phyloP scores from a whole-genome alignment of 2,329 filamentous ascomycete species.

The Fusarium lyarnte region DNA sequence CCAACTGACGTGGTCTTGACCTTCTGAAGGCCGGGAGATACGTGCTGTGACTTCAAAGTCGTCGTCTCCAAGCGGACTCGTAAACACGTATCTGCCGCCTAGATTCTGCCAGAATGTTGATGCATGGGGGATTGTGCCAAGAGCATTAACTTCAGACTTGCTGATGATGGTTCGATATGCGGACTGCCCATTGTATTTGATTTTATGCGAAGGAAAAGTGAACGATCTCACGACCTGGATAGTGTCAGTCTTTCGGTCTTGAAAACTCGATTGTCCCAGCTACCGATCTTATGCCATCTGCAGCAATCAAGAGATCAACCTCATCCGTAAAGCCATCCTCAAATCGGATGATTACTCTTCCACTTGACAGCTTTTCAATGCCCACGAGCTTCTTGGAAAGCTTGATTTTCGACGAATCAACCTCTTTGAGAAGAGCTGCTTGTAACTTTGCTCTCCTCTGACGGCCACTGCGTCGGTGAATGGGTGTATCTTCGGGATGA shows the following conservation, averaged over 20 bases:
- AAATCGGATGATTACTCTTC: constrained; percentile 55
- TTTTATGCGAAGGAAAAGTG: constrained; percentile 54
- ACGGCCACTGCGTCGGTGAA: constrained; percentile 43
- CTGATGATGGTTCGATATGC: constrained; percentile 47
- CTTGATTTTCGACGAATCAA: constrained; percentile 55
- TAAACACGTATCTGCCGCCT: constrained; percentile 46
- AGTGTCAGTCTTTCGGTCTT: neutral
- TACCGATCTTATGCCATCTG: constrained; percentile 62
- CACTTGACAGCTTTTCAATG: constrained; percentile 49
- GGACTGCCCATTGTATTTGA: constrained; percentile 55
- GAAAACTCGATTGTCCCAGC: neutral
- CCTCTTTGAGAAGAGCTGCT: constrained; percentile 56
- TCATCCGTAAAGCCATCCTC: constrained; percentile 53
- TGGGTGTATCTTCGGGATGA: constrained; percentile 37
- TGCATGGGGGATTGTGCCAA: constrained; percentile 44
- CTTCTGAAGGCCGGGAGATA: constrained; percentile 25
- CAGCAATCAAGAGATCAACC: constrained; percentile 60
- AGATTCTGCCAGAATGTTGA: constrained; percentile 48
- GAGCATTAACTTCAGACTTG: constrained; percentile 36
- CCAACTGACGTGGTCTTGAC: constrained; percentile 45
- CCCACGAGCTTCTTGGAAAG: constrained; percentile 55
- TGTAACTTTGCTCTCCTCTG: constrained; percentile 55
- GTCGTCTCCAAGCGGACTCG: constrained; percentile 46
- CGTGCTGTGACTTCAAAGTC: constrained; percentile 48
- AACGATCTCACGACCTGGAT: constrained; percentile 52